These are phyloP conservation scores for Mucor lusitanicus DNA, from an alignment of 371 early-diverging fungal genomes.

Conservation along the genomic window DNA sequence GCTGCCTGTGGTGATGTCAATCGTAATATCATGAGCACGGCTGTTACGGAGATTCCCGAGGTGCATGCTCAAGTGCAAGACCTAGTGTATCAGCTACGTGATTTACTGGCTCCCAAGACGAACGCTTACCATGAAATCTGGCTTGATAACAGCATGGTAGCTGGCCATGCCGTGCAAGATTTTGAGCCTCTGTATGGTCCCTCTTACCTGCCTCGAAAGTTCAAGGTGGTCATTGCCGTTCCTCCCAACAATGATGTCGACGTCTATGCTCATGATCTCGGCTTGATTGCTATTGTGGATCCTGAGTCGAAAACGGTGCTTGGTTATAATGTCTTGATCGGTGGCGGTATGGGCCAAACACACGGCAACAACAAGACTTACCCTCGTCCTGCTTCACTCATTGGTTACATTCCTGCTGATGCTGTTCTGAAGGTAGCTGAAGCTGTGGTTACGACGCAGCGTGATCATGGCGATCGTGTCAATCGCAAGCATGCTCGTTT, in stretches of 20 bases:
- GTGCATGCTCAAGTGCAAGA: constrained; percentile 75
- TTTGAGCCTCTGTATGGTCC: constrained; percentile 89
- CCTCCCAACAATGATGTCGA: constrained; percentile 95
- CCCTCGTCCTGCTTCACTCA: constrained; percentile 73
- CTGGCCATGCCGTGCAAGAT: constrained; percentile 72
- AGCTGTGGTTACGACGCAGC: constrained; percentile 84
- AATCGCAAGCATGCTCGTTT: constrained; percentile 94
- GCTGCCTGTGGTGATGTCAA: constrained; percentile 96
- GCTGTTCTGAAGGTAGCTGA: constrained; percentile 75
- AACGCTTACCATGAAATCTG: constrained; percentile 94
- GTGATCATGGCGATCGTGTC: constrained; percentile 89
- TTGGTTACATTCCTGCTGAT: constrained; percentile 79
- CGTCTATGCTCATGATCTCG: constrained; percentile 91
- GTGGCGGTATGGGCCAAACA: constrained; percentile 95
- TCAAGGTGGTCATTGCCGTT: constrained; percentile 89
- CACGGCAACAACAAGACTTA: constrained; percentile 93
- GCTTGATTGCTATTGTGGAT: constrained; percentile 81
- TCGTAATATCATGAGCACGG: constrained; percentile 89
- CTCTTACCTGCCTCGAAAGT: constrained; percentile 90
- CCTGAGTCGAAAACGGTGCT: constrained; percentile 48
- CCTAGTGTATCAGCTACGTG: constrained; percentile 65
- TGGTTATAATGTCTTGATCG: constrained; percentile 90
- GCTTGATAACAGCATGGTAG: constrained; percentile 84
- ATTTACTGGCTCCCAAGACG: constrained; percentile 78
- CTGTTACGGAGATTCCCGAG: constrained; percentile 74